Evolutionary conservation across 164 flowering plant species (phyloP), one percentile per base, ranked within the genome.

Genomic region (Akebia trifoliata): DNA sequence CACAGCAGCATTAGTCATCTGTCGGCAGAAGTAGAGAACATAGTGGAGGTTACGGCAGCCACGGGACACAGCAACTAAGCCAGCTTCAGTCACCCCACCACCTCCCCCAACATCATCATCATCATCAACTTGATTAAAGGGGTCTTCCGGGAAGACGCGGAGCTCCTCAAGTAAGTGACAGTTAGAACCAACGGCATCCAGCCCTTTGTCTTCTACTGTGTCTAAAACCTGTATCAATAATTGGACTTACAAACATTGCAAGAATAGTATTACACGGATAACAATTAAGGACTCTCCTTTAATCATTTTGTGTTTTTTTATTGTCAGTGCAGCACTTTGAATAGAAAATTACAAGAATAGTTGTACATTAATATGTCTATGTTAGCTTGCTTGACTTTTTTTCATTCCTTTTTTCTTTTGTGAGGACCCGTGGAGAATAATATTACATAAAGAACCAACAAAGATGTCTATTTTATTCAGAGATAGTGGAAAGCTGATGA

Each of bases 1-100:
- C 18, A 86, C 80, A 25, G 94, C 94, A 14, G 78, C 87, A 72
- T 90, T 86, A 5, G 92, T 90, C 87, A 86, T 84, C 67, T 76
- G 81, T 43, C 75, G 65, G 66, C 97, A 89, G 70, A 90, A 90
- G 72, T 85, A 87, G 49, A 90, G 84, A 8, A 83, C 76, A 54
- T 77, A 87, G 51, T 68, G 78, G 37, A 90, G 87, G 38, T 70
- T 83, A n/a, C 58, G 85, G 57, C 97, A 90, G 24, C 92, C 92
- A 39, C 63, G 67, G 49, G 97, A 90, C 2, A 90, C 80, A 11
- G 92, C 81, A 35, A 84, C 54, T 38, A 90, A 74, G 14, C 97
- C 97, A n/a, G 69, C 50, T 57, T 86, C 95, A 4, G 90, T 80
- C 39, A 86, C 86, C 31, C 73, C 72, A 32, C 56, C 60, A 18